Conservation (phyloP, 768 basidiomycete species). For the Lentinula raphanica region DNA sequence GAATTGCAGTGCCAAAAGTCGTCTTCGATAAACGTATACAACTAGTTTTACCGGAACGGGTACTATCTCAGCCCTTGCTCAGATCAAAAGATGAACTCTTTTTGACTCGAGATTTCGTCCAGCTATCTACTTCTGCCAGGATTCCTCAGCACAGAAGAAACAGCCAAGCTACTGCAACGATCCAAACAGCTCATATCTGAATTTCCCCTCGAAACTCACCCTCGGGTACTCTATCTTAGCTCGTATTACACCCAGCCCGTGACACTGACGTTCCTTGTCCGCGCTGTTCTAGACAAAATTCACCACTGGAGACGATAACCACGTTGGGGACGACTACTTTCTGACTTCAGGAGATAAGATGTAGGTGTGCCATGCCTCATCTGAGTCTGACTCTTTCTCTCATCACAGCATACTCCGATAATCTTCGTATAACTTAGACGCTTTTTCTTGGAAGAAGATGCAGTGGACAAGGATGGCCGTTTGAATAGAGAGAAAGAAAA, state of each 20-base stretch:
- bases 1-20: too few relatives aligned
- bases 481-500: constrained; percentile 66
- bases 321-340: constrained; percentile 92
- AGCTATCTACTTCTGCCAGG: constrained; percentile 77
- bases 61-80: constrained; percentile 21
- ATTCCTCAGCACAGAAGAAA: constrained; percentile 62
- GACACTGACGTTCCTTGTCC: neutral
- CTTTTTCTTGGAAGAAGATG: constrained; percentile 91
- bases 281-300: constrained; percentile 71
- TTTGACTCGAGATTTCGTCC: neutral
- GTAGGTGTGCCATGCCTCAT: constrained; percentile 21
- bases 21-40: too few relatives aligned
- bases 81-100: too few relatives aligned
- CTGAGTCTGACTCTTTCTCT: neutral
- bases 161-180: constrained; percentile 57
- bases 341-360: constrained; percentile 91
- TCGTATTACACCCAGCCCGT: neutral
- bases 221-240: constrained; percentile 47
- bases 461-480: constrained; percentile 63
- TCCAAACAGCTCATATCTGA: constrained; percentile 73
- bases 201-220: constrained; percentile 75
- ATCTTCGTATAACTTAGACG: constrained; percentile 38
- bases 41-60: constrained; percentile 60
- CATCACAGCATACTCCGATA: too few relatives aligned
- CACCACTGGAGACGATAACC: constrained; percentile 70